phyloP scores from a whole-genome alignment of 2,329 filamentous ascomycete genomes.

The Arthrobotrys conoides region DNA sequence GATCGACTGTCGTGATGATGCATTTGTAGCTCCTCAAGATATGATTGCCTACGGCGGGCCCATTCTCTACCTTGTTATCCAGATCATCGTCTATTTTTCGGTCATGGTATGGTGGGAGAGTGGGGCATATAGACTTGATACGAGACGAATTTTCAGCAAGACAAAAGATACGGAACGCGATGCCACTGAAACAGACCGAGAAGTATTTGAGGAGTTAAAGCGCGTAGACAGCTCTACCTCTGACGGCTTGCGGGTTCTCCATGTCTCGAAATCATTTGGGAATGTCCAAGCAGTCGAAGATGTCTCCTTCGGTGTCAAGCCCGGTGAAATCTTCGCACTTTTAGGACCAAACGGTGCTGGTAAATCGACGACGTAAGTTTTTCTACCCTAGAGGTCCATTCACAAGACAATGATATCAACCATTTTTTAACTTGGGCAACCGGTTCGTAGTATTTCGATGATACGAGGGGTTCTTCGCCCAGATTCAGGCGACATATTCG shows the following conservation, averaged over 20 bases:
- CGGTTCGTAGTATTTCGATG: constrained; percentile 78
- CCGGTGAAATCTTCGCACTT: constrained; percentile 87
- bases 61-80: constrained; percentile 84
- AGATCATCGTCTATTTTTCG: constrained; percentile 79
- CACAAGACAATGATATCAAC: background rate
- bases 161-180: constrained; percentile 68
- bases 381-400: background rate
- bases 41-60: constrained; percentile 85
- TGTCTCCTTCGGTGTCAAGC: constrained; percentile 83
- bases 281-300: constrained; percentile 86
- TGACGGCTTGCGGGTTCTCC: constrained; percentile 82
- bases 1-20: constrained; percentile 77
- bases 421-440: background rate
- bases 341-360: constrained; percentile 92
- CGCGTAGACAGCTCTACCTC: constrained; percentile 73
- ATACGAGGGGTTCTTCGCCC: constrained; percentile 90
- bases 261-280: constrained; percentile 85
- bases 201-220: constrained; percentile 76
- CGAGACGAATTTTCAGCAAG: constrained; percentile 67
- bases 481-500: constrained; percentile 82
- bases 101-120: constrained; percentile 85
- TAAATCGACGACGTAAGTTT: constrained; percentile 69
- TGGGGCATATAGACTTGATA: constrained; percentile 71
- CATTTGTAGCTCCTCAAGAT: constrained; percentile 77
- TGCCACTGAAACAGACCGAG: constrained; percentile 70